Evolutionary conservation across 2,329 filamentous ascomycete genomes (phyloP).

Genomic region (Atkinsonella texensis): DNA sequence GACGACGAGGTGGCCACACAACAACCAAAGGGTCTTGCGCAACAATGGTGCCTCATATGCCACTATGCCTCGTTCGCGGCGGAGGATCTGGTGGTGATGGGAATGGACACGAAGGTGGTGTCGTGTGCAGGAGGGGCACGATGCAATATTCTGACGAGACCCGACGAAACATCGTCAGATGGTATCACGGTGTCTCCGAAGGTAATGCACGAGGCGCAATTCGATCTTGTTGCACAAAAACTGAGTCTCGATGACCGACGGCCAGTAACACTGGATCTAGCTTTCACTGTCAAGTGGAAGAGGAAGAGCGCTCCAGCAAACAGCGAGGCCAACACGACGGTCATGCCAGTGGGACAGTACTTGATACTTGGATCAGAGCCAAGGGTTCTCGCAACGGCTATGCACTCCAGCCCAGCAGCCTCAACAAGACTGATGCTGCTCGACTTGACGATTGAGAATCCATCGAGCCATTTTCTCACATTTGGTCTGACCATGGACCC

Average conservation of each 20-base stretch:
- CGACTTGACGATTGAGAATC: constrained; percentile 71
- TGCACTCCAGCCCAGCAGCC: constrained; percentile 25
- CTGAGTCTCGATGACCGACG: constrained; percentile 69
- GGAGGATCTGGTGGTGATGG: constrained; percentile 53
- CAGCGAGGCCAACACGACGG: constrained; percentile 44
- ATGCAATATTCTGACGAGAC: constrained; percentile 35
- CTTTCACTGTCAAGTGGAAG: constrained; percentile 66
- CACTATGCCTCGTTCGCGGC: constrained; percentile 65
- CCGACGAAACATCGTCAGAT: constrained; percentile 21
- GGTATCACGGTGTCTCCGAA: constrained; percentile 48
- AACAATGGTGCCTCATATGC: constrained; percentile 70
- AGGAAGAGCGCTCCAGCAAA: constrained; percentile 31
- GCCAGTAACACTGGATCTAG: constrained; percentile 61
- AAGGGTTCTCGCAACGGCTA: constrained; percentile 57
- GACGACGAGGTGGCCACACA: constrained; percentile 14
- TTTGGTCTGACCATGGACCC: constrained; percentile 90
- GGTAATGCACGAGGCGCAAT: constrained; percentile 58
- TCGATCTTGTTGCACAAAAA: constrained; percentile 66
- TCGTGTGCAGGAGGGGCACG: constrained; percentile 49
- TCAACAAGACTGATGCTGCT: constrained; percentile 30
- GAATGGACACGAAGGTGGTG: constrained; percentile 50
- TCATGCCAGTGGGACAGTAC: constrained; percentile 67
- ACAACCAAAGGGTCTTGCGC: constrained; percentile 50
- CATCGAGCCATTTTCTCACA: constrained; percentile 85
- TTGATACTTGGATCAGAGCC: constrained; percentile 75